phyloP scores from a whole-genome alignment of 306 rosid species.

The Delonix regia region DNA sequence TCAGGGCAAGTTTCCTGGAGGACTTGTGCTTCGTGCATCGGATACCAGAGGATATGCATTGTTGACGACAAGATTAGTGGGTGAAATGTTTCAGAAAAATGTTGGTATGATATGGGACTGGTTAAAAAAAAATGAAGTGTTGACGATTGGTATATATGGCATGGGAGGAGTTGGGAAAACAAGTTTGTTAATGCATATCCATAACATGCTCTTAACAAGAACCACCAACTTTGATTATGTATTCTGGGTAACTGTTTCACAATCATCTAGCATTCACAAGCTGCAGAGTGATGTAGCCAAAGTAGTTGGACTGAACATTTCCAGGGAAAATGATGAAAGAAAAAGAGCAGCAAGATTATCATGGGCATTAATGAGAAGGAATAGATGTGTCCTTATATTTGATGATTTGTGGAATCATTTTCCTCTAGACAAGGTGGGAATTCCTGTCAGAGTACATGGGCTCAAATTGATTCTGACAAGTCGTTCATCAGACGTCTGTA shows the following conservation, averaged over 20 bases:
- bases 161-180: slow-evolving; percentile 50
- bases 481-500: slow-evolving; percentile 37
- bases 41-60: slow-evolving; percentile 36
- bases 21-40: slow-evolving; percentile 14
- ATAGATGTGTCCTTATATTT: slow-evolving; percentile 30
- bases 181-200: slow-evolving; percentile 37
- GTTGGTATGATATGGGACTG: slow-evolving; percentile 28
- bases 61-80: slow-evolving; percentile 37
- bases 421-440: slow-evolving; percentile 31
- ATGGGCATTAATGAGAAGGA: slow-evolving; percentile 17
- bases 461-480: slow-evolving; percentile 30
- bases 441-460: slow-evolving; percentile 10
- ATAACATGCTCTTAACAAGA: slow-evolving; percentile 34
- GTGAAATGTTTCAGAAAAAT: slow-evolving; percentile 30
- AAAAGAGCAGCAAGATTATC: slow-evolving; percentile 38
- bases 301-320: slow-evolving; percentile 30
- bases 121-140: slow-evolving; percentile 28
- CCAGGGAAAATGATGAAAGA: slow-evolving; percentile 11
- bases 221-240: slow-evolving; percentile 15
- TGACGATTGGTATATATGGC: slow-evolving; percentile 40
- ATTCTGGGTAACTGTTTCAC: slow-evolving; percentile 37
- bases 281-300: slow-evolving; percentile 40
- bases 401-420: slow-evolving; percentile 42
- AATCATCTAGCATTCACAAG: slow-evolving; percentile 34
- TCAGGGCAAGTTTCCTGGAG: slow-evolving; percentile 37